Percentiles rank a stretch among this genome's conserved stretches.
Evolutionary conservation across 768 basidiomycete genomes (phyloP).

Genomic region (Lactarius evosmus): DNA sequence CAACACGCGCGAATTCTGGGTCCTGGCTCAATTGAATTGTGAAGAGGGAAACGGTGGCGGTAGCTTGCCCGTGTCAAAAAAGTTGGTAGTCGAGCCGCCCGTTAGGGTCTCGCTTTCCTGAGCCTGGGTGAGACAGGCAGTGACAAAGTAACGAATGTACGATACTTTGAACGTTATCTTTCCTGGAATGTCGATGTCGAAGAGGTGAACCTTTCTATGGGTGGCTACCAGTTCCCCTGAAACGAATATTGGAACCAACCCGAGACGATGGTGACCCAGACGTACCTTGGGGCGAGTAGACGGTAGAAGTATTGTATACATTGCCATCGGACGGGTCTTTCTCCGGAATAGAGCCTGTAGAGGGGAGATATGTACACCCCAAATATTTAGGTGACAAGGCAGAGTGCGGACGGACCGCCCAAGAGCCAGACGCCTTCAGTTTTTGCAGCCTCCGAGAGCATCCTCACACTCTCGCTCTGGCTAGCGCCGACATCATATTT

Average conservation of each 20-base stretch:
- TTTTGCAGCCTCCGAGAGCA: slow-evolving; percentile 79
- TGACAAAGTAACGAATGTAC: not conserved
- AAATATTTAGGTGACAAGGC: not conserved
- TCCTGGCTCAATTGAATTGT: not conserved
- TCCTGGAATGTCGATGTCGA: slow-evolving; percentile 95
- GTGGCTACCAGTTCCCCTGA: slow-evolving; percentile 79
- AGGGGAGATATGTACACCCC: not conserved
- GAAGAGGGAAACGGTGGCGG: not conserved
- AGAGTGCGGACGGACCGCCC: slow-evolving; percentile 61
- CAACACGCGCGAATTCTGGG: slow-evolving; percentile 95
- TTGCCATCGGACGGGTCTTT: slow-evolving; percentile 57
- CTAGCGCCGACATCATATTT: slow-evolving; percentile 54
- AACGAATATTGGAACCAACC: slow-evolving; percentile 16
- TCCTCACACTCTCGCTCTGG: slow-evolving; percentile 72
- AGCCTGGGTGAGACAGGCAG: not conserved
- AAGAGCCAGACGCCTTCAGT: slow-evolving; percentile 84
- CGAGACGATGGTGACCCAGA: not conserved
- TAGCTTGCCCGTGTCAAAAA: slow-evolving; percentile 74
- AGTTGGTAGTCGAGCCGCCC: slow-evolving; percentile 67
- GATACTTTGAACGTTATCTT: slow-evolving; percentile 83
- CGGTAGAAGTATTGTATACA: slow-evolving; percentile 90
- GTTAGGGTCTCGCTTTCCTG: slow-evolving; percentile 89
- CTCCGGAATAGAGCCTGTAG: slow-evolving; percentile 91
- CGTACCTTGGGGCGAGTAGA: slow-evolving; percentile 77
- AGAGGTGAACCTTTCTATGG: slow-evolving; percentile 94